Base-by-base conservation (phyloP, 352 stramenopile species). In the Phytophthora ramorum region DNA sequence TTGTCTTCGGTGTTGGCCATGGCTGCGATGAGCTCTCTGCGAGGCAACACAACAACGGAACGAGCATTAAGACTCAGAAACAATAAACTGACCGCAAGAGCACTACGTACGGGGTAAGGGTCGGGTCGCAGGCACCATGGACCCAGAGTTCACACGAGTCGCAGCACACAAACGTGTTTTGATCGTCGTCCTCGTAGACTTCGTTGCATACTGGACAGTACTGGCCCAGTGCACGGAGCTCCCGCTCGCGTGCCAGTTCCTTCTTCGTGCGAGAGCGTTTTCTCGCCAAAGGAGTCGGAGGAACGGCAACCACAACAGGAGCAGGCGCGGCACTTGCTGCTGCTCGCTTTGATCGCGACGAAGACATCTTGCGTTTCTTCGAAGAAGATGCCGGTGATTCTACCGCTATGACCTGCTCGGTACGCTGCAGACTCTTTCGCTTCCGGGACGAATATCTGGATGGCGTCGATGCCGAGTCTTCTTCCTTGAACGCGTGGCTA, bases 121-220 rank as follows among this genome's bases (percentile, higher is more conserved):
- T 79, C 22, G 76, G 40, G 56, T 96, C 88, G 63, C 88, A 96
- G 7, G 73, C 75, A 4, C 74, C 82, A 67, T 96, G 88, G 16
- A 96, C 81, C 88, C 88, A 96, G 69, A 95, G 91, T 60, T 96
- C 88, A 50, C 88, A 96, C 48, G 86, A 91, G 64, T 96, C 88
- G 70, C 88, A 96, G 78, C 88, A 96, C 20, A 96, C 85, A 61
- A 96, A 96, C 34, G 78, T 89, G 61, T 77, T 92, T 47, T 79
- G 77, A 61, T 96, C 88, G 70, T 96, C 86, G 40, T 95, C 86
- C 62, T 96, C 88, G 70, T 96, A 96, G 12, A 81, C 76, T 50
- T 81, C 74, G 66, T 90, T 95, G 79, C 88, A 96, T 55, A 96
- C 86, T 1, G 88, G 88, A 52, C 88, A 96, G 72, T 96, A 96